These are phyloP conservation scores for Trichoderma semiorbis DNA, from an alignment of 2,329 filamentous ascomycete species.

Conservation along the genomic window DNA sequence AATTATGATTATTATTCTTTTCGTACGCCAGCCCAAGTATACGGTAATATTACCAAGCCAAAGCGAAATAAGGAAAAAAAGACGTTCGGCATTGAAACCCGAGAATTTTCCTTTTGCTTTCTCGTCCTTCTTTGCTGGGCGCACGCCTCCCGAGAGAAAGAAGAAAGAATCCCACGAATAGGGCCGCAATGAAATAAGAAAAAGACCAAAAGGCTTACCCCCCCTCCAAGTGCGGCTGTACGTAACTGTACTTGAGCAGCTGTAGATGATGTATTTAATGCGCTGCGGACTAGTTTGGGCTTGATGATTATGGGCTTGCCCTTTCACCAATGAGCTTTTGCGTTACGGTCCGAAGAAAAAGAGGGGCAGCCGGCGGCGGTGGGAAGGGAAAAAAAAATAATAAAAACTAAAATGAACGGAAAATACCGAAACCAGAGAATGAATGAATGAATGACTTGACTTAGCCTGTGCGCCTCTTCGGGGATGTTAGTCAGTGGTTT, in stretches of 20 bases:
- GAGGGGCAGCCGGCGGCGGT: neutral
- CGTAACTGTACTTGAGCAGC: neutral
- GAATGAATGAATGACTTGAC: neutral
- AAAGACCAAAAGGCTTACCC: neutral
- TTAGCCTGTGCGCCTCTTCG: neutral
- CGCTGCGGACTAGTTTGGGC: neutral
- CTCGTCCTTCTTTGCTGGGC: neutral
- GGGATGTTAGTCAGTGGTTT: neutral
- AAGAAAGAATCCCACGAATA: neutral
- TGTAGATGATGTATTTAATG: neutral
- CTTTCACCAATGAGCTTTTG: neutral
- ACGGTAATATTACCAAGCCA: neutral
- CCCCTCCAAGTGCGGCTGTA: neutral
- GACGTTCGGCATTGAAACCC: neutral
- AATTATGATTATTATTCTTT: neutral
- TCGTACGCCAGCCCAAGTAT: neutral
- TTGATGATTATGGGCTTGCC: neutral
- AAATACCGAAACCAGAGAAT: neutral
- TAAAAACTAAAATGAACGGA: neutral
- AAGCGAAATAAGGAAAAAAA: neutral
- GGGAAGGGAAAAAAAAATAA: neutral
- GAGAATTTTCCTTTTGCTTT: neutral
- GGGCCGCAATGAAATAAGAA: neutral
- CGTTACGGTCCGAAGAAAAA: conserved; percentile 1
- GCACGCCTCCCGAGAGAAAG: neutral